Evolutionary conservation across 108 stramenopile genomes (phyloP), one percentile per base, ranked within the genome.

Genomic region (Pseudonitzschia multiseries): DNA sequence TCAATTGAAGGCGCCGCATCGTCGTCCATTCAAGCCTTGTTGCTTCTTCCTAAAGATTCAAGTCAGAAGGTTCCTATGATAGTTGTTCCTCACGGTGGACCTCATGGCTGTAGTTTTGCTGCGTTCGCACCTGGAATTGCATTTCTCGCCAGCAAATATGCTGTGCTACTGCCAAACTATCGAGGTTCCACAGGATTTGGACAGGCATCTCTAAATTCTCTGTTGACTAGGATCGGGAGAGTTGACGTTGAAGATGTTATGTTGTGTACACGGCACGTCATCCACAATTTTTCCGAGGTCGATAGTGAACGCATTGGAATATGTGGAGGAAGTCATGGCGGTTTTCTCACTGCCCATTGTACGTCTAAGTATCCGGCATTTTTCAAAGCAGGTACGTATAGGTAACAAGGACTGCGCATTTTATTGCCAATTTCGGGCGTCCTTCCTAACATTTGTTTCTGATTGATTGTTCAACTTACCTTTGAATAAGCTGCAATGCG

Each of bases 281-380:
- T 85, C 17, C 74, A 84, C 28, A 60, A 56, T 60, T 48, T 61
- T 18, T 17, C 76, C 76, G 31, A 2, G 74, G 59, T 89, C 2
- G 87, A 93, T 72, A 42, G 72, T 6, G 65, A 59, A 12, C 73
- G 84, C 10, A 70, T 94, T 48, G 92, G 89, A 18, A 82, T 97
- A 52, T 88, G 88, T 64, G 96, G 96, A 57, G 96, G 96, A 3
- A 87, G 85, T 20, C 97, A 98, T 75, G 97, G 97, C 63, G 97
- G 97, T 14, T 98, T 92, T 76, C 72, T 98, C n/a, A 85, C 87
- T 8, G 89, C 80, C 18, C 93, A 96, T 74, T 77, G 89, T 32
- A 84, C 89, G 13, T 92, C 83, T 3, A 89, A 93, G 80, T 83
- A 92, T 68, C 96, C 97, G 2, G 83, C 87, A 12, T 59, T 95